These are phyloP conservation scores for Exophiala viscosa DNA, from an alignment of 2,329 filamentous ascomycete genomes.

Conservation along the genomic window DNA sequence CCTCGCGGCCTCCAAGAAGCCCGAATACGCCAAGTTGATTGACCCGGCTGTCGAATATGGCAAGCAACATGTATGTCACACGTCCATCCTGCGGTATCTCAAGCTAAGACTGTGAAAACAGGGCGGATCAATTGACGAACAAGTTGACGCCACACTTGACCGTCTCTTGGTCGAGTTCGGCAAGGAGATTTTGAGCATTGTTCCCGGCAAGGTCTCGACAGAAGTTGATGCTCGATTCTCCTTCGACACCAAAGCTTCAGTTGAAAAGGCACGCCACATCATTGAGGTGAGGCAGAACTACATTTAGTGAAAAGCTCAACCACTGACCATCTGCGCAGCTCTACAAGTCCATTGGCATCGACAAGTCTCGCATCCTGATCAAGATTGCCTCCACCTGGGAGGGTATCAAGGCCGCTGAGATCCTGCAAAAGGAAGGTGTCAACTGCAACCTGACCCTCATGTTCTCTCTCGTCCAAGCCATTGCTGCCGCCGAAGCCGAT, in stretches of 20 bases:
- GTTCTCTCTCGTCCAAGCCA: conserved; percentile 94
- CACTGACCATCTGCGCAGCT: conserved; percentile 55
- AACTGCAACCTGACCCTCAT: conserved; percentile 99
- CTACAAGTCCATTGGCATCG: conserved; percentile 86
- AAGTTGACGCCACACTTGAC: conserved; percentile 90
- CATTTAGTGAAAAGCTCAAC: neutral
- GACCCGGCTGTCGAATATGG: conserved; percentile 80
- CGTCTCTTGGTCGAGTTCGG: conserved; percentile 95
- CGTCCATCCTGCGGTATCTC: neutral
- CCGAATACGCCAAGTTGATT: conserved; percentile 90
- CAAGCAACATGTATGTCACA: conserved; percentile 63
- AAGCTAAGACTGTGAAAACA: conserved; percentile 30
- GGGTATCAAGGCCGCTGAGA: conserved; percentile 97
- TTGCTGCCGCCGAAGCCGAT: conserved; percentile 88
- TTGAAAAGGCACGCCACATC: conserved; percentile 94
- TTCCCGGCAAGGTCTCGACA: conserved; percentile 97
- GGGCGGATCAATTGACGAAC: conserved; percentile 64
- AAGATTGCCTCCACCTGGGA: conserved; percentile 99
- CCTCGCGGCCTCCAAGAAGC: conserved; percentile 95
- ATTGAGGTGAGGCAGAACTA: conserved; percentile 67
- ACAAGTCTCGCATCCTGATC: conserved; percentile 93
- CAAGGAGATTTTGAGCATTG: conserved; percentile 93
- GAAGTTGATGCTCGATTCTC: conserved; percentile 96
- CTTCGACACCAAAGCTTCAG: conserved; percentile 87
- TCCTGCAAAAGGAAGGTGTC: conserved; percentile 90